Percentiles rank a stretch among this genome's conserved stretches.
These are phyloP conservation scores for Neonectria ditissima DNA, from an alignment of 2,329 filamentous ascomycete genomes.

Conservation along the genomic window DNA sequence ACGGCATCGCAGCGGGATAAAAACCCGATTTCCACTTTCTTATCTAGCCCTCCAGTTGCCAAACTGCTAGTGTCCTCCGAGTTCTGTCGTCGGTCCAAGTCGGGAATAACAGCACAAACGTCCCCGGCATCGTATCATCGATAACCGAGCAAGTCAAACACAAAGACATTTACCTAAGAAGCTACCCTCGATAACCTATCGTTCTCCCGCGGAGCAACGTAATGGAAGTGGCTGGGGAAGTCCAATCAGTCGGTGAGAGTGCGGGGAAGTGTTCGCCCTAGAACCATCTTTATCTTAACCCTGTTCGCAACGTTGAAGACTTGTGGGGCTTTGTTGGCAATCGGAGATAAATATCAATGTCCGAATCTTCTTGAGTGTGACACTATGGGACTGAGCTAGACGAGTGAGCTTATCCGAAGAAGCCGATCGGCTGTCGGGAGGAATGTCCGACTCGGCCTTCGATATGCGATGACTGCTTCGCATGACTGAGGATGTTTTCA, in stretches of 20 bases:
- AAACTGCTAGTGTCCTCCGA: background rate
- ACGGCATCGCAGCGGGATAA: background rate
- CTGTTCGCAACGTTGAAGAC: background rate
- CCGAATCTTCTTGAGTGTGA: background rate
- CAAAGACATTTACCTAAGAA: background rate
- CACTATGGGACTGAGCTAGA: background rate
- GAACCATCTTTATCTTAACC: slow-evolving; percentile 12
- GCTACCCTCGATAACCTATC: background rate
- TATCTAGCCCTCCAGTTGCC: slow-evolving; percentile 8
- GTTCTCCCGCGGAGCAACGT: background rate
- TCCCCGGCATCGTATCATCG: background rate
- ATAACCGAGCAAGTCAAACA: background rate
- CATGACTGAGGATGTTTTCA: background rate
- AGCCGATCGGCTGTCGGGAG: background rate
- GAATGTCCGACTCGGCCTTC: background rate
- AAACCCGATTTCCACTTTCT: slow-evolving; percentile 1
- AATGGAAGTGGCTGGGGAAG: background rate
- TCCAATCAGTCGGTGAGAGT: slow-evolving; percentile 25
- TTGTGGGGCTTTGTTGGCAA: slow-evolving; percentile 1
- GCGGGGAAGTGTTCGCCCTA: slow-evolving; percentile 13
- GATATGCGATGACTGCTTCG: background rate
- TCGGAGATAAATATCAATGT: background rate
- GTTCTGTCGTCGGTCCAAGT: background rate
- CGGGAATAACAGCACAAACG: background rate
- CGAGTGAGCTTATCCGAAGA: background rate